A percentile compares a stretch with the other conserved stretches of the same genome.
Evolutionary conservation across 2,329 filamentous ascomycete species (phyloP).

Genomic region (Clonostachys sp.): DNA sequence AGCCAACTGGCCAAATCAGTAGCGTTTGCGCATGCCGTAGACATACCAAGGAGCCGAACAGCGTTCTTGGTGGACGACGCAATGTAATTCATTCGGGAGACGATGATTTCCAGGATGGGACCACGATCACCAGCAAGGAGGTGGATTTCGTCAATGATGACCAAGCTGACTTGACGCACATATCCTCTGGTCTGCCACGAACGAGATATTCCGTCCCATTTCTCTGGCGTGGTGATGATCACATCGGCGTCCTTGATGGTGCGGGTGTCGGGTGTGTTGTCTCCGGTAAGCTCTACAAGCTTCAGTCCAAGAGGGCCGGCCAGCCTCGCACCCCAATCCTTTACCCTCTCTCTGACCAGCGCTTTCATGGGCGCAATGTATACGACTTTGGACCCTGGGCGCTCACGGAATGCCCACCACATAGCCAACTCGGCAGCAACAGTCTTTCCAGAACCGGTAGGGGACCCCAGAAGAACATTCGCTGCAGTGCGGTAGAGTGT

Average conservation of each 20-base stretch:
- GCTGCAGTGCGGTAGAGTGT: conserved; percentile 87
- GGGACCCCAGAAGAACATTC: conserved; percentile 91
- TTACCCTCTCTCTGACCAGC: conserved; percentile 89
- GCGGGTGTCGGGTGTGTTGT: conserved; percentile 95
- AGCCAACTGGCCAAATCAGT: conserved; percentile 94
- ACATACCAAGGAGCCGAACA: conserved; percentile 95
- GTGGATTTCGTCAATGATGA: conserved; percentile 99
- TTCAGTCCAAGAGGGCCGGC: conserved; percentile 80
- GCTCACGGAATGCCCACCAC: conserved; percentile 98
- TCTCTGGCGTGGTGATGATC: conserved; percentile 98
- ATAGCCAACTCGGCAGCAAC: conserved; percentile 94
- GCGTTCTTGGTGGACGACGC: conserved; percentile 87
- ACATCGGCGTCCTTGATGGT: conserved; percentile 96
- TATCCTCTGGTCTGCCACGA: conserved; percentile 98
- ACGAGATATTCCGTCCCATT: conserved; percentile 99
- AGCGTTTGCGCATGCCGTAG: conserved; percentile 94
- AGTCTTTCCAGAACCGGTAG: conserved; percentile 96
- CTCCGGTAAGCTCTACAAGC: conserved; percentile 89
- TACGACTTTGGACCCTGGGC: conserved; percentile 92
- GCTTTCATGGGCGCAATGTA: conserved; percentile 99
- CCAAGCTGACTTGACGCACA: conserved; percentile 87
- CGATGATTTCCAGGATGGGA: conserved; percentile 97
- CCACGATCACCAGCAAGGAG: conserved; percentile 93
- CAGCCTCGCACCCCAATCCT: conserved; percentile 86
- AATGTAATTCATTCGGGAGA: conserved; percentile 94